These are phyloP conservation scores for Sutorius australiensis DNA, from an alignment of 768 basidiomycete genomes.

Conservation along the genomic window DNA sequence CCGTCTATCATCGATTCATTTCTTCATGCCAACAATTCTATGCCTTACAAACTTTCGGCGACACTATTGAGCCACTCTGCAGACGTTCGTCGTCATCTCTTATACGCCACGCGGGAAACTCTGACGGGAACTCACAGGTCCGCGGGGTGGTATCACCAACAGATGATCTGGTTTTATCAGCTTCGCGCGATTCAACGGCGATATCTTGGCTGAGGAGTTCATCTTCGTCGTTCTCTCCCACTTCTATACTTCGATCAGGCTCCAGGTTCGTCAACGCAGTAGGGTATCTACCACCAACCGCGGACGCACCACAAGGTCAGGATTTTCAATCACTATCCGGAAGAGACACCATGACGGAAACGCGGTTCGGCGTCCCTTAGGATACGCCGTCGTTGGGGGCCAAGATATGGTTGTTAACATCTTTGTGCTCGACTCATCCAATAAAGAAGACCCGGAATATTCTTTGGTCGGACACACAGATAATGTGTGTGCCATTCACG, in stretches of 20 bases:
- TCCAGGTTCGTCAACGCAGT: constrained; percentile 79
- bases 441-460: constrained; percentile 72
- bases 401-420: constrained; percentile 87
- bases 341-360: neutral
- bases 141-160: constrained; percentile 76
- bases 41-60: constrained; percentile 78
- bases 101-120: neutral
- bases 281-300: constrained; percentile 67
- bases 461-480: constrained; percentile 84
- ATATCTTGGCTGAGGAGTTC: constrained; percentile 73
- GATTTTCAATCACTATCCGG: neutral
- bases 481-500: constrained; percentile 85
- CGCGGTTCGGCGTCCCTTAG: constrained; percentile 37
- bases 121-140: constrained; percentile 51
- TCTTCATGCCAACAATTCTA: constrained; percentile 21
- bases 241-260: constrained; percentile 57
- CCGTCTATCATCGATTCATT: neutral
- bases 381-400: constrained; percentile 82
- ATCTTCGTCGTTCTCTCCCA: constrained; percentile 49
- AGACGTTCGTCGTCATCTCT: constrained; percentile 51
- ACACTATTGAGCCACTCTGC: constrained; percentile 65
- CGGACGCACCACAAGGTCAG: constrained; percentile 68
- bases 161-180: constrained; percentile 77
- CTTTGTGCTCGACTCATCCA: constrained; percentile 56
- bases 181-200: constrained; percentile 88